Conservation (phyloP, 139 green algal species). For the Chlorella sp. region DNA sequence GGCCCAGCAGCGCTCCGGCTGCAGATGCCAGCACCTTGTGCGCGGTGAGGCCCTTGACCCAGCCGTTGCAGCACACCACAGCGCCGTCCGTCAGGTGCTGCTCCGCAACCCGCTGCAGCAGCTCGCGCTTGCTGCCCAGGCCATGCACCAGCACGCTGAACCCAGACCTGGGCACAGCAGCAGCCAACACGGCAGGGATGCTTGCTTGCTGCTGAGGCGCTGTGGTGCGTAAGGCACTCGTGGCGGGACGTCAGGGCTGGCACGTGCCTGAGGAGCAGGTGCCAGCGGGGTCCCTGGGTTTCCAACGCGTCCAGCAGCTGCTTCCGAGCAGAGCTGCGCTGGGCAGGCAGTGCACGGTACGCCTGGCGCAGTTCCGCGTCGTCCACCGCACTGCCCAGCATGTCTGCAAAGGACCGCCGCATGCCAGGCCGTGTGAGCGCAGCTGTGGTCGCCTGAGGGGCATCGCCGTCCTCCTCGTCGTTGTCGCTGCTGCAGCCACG, state of each 20-base stretch:
- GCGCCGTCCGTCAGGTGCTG: conserved; percentile 34
- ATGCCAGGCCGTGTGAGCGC: too few relatives aligned
- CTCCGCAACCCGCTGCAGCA: conserved; percentile 66
- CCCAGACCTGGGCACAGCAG: conserved; percentile 27
- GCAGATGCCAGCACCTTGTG: conserved; percentile 37
- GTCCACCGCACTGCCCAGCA: not conserved
- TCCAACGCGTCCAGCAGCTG: not conserved
- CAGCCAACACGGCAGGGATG: not conserved
- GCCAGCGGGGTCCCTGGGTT: not conserved
- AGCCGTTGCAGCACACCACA: conserved; percentile 50
- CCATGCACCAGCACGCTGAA: conserved; percentile 83
- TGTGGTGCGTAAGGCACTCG: not conserved
- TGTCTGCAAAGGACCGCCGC: not conserved
- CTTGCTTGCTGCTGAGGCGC: not conserved
- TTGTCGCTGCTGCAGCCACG: too few relatives aligned
- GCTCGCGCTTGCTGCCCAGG: conserved; percentile 68
- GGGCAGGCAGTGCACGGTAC: not conserved
- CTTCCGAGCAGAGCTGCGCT: not conserved
- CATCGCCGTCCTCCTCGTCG: too few relatives aligned
- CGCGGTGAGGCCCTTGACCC: conserved; percentile 31
- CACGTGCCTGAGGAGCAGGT: conserved; percentile 9
- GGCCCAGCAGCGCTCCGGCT: conserved; percentile 14
- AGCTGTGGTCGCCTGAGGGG: too few relatives aligned
- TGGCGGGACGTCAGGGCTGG: not conserved
- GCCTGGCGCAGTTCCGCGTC: not conserved